phyloP scores from a whole-genome alignment of 371 early-diverging fungal species.

The Lichtheimia hyalospora region DNA sequence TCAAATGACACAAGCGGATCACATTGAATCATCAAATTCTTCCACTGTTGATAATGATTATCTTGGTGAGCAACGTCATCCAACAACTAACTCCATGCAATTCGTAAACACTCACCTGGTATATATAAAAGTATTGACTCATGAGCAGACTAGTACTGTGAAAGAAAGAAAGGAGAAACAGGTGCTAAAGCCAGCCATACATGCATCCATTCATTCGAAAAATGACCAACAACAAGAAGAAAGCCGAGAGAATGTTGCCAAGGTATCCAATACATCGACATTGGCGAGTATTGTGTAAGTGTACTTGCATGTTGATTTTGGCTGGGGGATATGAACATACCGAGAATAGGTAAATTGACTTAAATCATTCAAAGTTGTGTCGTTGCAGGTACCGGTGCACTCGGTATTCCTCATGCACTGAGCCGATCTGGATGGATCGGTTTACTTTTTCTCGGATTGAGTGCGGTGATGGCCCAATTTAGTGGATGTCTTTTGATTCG shows the following conservation, averaged over 20 bases:
- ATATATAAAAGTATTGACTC: too few relatives aligned
- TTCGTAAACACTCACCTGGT: too few relatives aligned
- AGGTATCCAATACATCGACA: constrained; percentile 19
- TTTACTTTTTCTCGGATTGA: constrained; percentile 60
- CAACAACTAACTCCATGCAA: too few relatives aligned
- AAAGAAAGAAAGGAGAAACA: neutral
- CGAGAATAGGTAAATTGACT: neutral
- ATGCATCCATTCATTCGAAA: too few relatives aligned
- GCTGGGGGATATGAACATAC: neutral
- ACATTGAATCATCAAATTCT: too few relatives aligned
- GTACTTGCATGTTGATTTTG: too few relatives aligned
- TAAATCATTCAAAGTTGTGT: constrained; percentile 45
- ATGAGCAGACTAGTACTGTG: neutral
- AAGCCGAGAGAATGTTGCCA: neutral
- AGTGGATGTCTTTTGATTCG: constrained; percentile 68
- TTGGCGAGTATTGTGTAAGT: constrained; percentile 22
- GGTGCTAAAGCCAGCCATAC: neutral
- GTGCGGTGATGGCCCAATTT: constrained; percentile 69
- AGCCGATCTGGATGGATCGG: constrained; percentile 79
- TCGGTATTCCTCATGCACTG: constrained; percentile 78
- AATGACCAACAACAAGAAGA: too few relatives aligned
- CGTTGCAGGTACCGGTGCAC: constrained; percentile 79
- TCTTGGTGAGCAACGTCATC: too few relatives aligned
- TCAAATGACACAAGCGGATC: too few relatives aligned
- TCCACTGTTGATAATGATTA: too few relatives aligned